Evolutionary conservation across 768 basidiomycete species (phyloP).

Genomic region (Phanerochaete carnosa): DNA sequence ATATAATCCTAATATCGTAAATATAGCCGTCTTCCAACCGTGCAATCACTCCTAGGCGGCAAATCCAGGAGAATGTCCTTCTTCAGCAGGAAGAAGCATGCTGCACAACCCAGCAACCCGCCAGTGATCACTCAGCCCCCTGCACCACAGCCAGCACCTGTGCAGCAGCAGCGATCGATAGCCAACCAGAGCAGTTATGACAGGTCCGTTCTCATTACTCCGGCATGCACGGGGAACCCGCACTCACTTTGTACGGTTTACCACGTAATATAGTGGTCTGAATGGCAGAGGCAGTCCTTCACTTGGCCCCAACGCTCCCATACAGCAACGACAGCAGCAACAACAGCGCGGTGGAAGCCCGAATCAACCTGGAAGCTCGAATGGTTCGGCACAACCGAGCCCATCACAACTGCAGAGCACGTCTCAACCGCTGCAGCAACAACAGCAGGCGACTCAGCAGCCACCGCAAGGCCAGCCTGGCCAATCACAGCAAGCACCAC

Average conservation of each 20-base stretch:
- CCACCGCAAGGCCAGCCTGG: constrained; percentile 9
- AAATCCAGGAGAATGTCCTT: constrained; percentile 85
- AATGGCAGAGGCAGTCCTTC: constrained; percentile 27
- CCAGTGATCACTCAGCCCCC: constrained; percentile 57
- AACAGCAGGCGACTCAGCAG: constrained; percentile 6
- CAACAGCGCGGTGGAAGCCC: constrained; percentile 23
- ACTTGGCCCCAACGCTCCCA: constrained; percentile 16
- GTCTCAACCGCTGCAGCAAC: constrained; percentile 13
- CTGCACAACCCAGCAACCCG: constrained; percentile 36
- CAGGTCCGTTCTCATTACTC: constrained; percentile 22
- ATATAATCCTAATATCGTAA: constrained; percentile 2
- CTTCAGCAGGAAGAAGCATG: constrained; percentile 86
- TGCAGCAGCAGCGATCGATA: constrained; percentile 30
- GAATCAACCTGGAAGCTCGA: constrained; percentile 8
- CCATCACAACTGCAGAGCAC: constrained; percentile 25
- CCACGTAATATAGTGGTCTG: constrained; percentile 20
- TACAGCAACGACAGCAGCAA: constrained; percentile 16
- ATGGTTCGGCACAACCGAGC: constrained; percentile 11
- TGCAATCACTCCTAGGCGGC: constrained; percentile 62
- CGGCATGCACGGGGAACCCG: background rate
- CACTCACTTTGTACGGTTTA: background rate
- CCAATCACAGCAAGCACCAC: constrained; percentile 10
- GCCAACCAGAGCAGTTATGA: constrained; percentile 29
- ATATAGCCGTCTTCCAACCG: constrained; percentile 38
- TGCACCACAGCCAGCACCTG: constrained; percentile 52